Base-by-base conservation (phyloP, 345 rosid species). In the Populus alba region DNA sequence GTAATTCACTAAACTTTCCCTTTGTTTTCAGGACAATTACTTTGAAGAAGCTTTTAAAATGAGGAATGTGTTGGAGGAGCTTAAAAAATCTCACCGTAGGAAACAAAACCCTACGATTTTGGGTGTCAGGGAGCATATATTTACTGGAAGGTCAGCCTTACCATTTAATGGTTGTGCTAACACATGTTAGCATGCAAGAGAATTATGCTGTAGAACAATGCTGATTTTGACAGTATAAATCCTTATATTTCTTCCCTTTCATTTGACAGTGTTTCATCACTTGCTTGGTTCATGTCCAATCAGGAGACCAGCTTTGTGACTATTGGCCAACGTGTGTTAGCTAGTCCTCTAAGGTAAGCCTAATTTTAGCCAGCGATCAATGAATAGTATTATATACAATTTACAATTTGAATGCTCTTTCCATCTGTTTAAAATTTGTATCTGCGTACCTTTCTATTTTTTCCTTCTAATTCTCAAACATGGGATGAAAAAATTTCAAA, bases 201-300 rank as follows among this genome's bases (percentile, higher is more conserved):
- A 31, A 67, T 31, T 37, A 67, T 31, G 65, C 10, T n/a, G 65
- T 59, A 59, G 65, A 59, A 59, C 5, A 9, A 23, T 9, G 25
- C 12, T 59, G 65, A 23, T 59, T 59, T 59, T 59, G 27, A 59
- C 11, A 23, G 13, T 59, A 59, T 59, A 59, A 23, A 70, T 27
- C 9, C 47, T 49, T 45, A 33, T 37, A 68, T 70, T 78, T 83
- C 45, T 81, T 68, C 66, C 15, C 61, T 79, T 78, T 72, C 70
- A 27, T 70, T 79, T 83, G 71, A 71, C 92, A 97, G 99, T 92
- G 99, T 94, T 81, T 94, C 99, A 25, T 94, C 99, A 27, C 93
- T 97, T 70, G 99, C 98, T 80, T 94, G 93, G 98, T 97, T 97
- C 91, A 97, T 97, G 99, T 92, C 99, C 76, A 94, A 94, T 88